Percentiles rank a stretch among this genome's conserved stretches.
Conservation (phyloP, 2,329 filamentous ascomycete genomes). For the Nothophoma quercina region DNA sequence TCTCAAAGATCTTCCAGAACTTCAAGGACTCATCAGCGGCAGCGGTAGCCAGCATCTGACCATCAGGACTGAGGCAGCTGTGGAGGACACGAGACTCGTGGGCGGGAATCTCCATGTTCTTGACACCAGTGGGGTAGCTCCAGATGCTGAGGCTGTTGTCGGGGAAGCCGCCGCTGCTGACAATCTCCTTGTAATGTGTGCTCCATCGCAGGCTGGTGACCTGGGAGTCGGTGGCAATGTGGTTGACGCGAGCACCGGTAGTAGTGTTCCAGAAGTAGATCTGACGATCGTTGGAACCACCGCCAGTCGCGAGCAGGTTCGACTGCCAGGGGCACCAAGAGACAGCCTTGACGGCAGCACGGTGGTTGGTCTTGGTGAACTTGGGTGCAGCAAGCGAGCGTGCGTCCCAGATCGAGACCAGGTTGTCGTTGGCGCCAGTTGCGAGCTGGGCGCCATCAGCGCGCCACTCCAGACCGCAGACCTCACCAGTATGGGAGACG, state of each 20-base stretch:
- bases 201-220: conserved; percentile 97
- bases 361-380: conserved; percentile 99
- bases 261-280: conserved; percentile 99
- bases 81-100: conserved; percentile 97
- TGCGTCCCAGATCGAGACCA: conserved; percentile 99
- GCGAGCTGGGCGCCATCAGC: conserved; percentile 95
- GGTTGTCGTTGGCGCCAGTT: conserved; percentile 97
- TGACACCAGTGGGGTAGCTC: conserved; percentile 96
- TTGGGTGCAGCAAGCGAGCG: conserved; percentile 92
- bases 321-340: conserved; percentile 99
- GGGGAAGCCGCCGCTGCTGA: conserved; percentile 97
- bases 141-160: conserved; percentile 99
- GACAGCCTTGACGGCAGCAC: conserved; percentile 96
- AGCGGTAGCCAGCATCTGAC: conserved; percentile 96
- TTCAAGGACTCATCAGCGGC: conserved; percentile 96
- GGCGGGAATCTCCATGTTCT: conserved; percentile 96
- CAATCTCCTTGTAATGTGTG: conserved; percentile 96
- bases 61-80: conserved; percentile 95
- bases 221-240: conserved; percentile 97
- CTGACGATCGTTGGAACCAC: conserved; percentile 94
- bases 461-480: conserved; percentile 97
- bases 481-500: conserved; percentile 95
- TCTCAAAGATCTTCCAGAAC: conserved; percentile 99
- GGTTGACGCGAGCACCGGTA: conserved; percentile 96
- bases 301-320: conserved; percentile 94